Evolutionary conservation across 78 protist species (phyloP).

Genomic region (slime mould (Dictyostelium discoideum)): DNA sequence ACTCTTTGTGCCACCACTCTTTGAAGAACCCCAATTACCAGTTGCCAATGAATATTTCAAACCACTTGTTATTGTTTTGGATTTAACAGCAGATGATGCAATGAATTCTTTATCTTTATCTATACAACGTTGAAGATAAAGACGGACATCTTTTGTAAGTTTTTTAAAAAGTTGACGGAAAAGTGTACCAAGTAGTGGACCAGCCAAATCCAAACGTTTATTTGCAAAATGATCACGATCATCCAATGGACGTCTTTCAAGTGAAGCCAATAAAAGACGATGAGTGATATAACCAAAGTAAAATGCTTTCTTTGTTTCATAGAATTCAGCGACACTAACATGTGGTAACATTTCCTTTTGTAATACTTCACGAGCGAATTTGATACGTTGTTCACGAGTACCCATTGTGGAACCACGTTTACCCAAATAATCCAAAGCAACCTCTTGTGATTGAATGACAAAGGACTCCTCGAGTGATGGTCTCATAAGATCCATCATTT

Average conservation of each 20-base stretch:
- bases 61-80: slow-evolving; percentile 92
- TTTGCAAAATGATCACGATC: slow-evolving; percentile 81
- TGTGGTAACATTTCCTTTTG: slow-evolving; percentile 94
- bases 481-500: slow-evolving; percentile 66
- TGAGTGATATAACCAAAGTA: slow-evolving; percentile 94
- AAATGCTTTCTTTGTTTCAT: slow-evolving; percentile 91
- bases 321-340: slow-evolving; percentile 89
- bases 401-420: background rate
- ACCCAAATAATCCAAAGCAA: slow-evolving; percentile 94
- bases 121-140: slow-evolving; percentile 71
- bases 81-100: slow-evolving; percentile 24
- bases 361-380: slow-evolving; percentile 88
- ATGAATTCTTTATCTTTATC: slow-evolving; percentile 78
- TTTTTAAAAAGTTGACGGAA: slow-evolving; percentile 98
- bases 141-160: slow-evolving; percentile 83
- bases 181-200: slow-evolving; percentile 92
- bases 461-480: slow-evolving; percentile 90
- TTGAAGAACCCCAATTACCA: slow-evolving; percentile 99
- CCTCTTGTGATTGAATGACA: slow-evolving; percentile 81
- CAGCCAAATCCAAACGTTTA: slow-evolving; percentile 82
- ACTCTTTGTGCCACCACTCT: slow-evolving; percentile 97
- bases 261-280: slow-evolving; percentile 87
- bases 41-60: slow-evolving; percentile 94
- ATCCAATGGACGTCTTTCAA: slow-evolving; percentile 73
- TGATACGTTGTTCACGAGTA: slow-evolving; percentile 16